These are phyloP conservation scores for Pelargonium fulgidum DNA, from an alignment of 441 rosid species.

Conservation along the genomic window DNA sequence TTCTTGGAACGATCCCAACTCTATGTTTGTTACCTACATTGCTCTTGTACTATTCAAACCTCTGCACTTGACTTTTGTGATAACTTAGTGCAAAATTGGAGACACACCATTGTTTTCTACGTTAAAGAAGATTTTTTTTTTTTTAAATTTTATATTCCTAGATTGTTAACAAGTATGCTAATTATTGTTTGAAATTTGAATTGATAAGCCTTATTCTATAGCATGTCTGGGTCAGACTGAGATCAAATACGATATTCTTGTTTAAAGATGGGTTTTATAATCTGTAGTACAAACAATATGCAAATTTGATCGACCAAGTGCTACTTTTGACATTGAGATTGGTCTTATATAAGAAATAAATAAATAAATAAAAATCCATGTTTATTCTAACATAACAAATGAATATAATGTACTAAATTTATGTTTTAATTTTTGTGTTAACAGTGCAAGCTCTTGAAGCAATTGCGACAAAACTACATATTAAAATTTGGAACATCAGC, in stretches of 20 bases:
- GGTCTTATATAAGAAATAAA: no score
- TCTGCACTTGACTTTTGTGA: background rate
- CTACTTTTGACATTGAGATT: no score
- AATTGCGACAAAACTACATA: conserved; percentile 2
- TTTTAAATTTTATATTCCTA: background rate
- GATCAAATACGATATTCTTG: background rate
- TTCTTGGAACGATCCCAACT: background rate
- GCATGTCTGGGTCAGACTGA: background rate
- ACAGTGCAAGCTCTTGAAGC: conserved; percentile 9
- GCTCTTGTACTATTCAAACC: background rate
- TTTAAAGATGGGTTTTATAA: background rate
- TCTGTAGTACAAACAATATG: background rate
- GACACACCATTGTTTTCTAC: background rate
- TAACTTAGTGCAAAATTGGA: background rate
- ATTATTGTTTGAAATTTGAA: background rate
- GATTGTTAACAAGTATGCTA: background rate
- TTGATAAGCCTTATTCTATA: background rate
- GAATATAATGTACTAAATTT: background rate
- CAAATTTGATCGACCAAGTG: background rate
- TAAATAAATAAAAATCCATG: background rate
- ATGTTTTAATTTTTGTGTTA: background rate
- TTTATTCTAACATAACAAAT: no score
- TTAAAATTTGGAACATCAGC: background rate
- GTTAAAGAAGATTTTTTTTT: background rate
- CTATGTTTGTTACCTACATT: background rate